Percentiles rank a stretch among this genome's conserved stretches.
phyloP scores from a whole-genome alignment of 345 rosid genomes.

The Brassica rapa region DNA sequence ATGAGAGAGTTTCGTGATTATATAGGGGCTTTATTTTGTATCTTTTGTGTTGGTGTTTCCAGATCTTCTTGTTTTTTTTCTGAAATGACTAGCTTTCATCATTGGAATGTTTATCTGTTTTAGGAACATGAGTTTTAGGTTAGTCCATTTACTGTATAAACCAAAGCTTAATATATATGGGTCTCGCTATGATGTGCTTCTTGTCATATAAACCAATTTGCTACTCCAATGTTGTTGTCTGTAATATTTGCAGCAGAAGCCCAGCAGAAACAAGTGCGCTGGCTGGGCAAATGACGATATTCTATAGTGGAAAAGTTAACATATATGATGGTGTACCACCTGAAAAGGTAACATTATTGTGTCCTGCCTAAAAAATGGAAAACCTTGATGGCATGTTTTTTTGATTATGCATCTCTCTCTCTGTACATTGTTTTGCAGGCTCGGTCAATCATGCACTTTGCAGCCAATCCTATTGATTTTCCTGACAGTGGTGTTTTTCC shows the following conservation, averaged over 20 bases:
- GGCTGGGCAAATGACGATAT: slow-evolving; percentile 80
- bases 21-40: slow-evolving; percentile 12
- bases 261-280: slow-evolving; percentile 45
- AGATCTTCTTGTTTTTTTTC: slow-evolving; percentile 7
- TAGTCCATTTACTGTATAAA: slow-evolving; percentile 2
- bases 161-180: neutral
- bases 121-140: neutral
- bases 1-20: neutral
- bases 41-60: slow-evolving; percentile 1
- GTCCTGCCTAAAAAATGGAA: slow-evolving; percentile 40
- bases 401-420: slow-evolving; percentile 41
- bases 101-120: slow-evolving; percentile 2
- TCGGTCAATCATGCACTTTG: slow-evolving; percentile 75
- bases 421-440: slow-evolving; percentile 69
- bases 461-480: slow-evolving; percentile 63
- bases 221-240: slow-evolving; percentile 1
- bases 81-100: neutral
- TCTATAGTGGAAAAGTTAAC: slow-evolving; percentile 88
- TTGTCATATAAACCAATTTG: neutral
- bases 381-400: slow-evolving; percentile 40
- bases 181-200: neutral
- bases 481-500: slow-evolving; percentile 51
- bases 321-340: slow-evolving; percentile 81
- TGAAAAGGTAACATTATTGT: slow-evolving; percentile 72
- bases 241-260: slow-evolving; percentile 50